Evolutionary conservation across 1,284 basidiomycete genomes (phyloP).

Genomic region (Cutaneotrichosporon sp.): DNA sequence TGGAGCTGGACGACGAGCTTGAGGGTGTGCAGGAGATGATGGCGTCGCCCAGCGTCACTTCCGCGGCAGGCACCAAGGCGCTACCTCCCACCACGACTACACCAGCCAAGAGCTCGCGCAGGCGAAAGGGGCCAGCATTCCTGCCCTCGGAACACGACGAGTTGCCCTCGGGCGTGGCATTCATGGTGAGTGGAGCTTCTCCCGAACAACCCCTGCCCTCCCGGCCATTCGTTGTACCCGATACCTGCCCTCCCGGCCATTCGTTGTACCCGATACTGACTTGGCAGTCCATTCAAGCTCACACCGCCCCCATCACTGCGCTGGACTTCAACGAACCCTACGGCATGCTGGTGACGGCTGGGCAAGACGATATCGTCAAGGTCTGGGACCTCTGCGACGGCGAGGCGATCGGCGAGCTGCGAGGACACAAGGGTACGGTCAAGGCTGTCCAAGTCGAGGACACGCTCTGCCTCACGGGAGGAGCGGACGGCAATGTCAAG

Average conservation of each 20-base stretch:
- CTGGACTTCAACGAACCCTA: constrained; percentile 98
- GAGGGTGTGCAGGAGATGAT: constrained; percentile 83
- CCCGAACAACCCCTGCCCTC: not conserved
- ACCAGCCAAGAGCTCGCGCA: constrained; percentile 33
- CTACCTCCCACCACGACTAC: constrained; percentile 30
- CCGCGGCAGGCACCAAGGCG: constrained; percentile 46
- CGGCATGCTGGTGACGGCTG: constrained; percentile 84
- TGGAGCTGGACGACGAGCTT: constrained; percentile 92
- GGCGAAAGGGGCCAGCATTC: constrained; percentile 77
- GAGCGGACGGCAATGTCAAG: constrained; percentile 78
- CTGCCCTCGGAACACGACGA: constrained; percentile 97
- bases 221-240: not conserved
- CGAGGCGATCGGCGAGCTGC: constrained; percentile 73
- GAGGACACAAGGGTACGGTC: constrained; percentile 73
- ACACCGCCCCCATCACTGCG: constrained; percentile 78
- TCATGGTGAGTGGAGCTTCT: constrained; percentile 72
- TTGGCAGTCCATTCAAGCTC: constrained; percentile 74
- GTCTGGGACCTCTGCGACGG: constrained; percentile 60
- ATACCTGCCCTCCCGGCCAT: not conserved
- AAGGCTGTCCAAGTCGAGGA: constrained; percentile 95
- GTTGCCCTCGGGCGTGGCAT: constrained; percentile 88
- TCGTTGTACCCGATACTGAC: constrained; percentile 4
- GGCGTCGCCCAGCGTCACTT: constrained; percentile 57
- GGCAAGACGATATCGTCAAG: constrained; percentile 65
- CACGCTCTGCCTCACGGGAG: constrained; percentile 85